Base-by-base conservation (phyloP, 148 eudicot species). In the Fagopyrum homotropicum region DNA sequence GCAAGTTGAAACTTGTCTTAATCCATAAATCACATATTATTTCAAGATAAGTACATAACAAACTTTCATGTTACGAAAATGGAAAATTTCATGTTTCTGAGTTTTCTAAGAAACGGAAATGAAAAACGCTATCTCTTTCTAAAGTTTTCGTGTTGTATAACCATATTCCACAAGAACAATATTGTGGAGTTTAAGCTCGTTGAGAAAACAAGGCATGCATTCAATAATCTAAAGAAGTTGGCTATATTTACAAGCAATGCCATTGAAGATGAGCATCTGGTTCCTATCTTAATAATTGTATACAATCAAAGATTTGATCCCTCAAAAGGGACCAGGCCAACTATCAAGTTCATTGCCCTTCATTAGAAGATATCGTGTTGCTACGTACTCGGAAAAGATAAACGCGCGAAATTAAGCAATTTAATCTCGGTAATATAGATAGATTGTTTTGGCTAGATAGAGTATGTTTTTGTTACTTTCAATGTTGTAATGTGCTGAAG, bases 201-300 rank as follows among this genome's bases (percentile, higher is more conserved):
- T 22, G 26, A 22, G 26, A 64, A 35, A 68, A 16, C 44, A 68
- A 68, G 72, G 17, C 1, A 68, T 8, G 72, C 46, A 68, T 54
- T 45, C 15, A 63, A 40, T 66, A 66, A 66, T 66, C 9, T 15
- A 40, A 66, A 15, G 19, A 66, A 66, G 55, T 46, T 72, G 55
- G n/a, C 40, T 47, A 45, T 49, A 45, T 17, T 72, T 47, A 72
- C 74, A 72, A 77, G 76, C 47, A 76, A 81, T 80, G 82, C 83
- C 79, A 78, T 75, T 81, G 83, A 81, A 77, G 30, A 70, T 26
- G 79, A 86, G 92, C 86, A 91, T 89, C 86, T 60, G 84, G 85
- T 89, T 88, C 91, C 85, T 81, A 86, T 91, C 89, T 75, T 30
- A 54, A 44, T 60, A 72, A 83, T 81, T 77, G 75, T 79, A 69